A percentile compares a stretch with the other conserved stretches of the same genome.
Evolutionary conservation across 2,329 filamentous ascomycete genomes (phyloP).

Genomic region (Elsinoe batatas): DNA sequence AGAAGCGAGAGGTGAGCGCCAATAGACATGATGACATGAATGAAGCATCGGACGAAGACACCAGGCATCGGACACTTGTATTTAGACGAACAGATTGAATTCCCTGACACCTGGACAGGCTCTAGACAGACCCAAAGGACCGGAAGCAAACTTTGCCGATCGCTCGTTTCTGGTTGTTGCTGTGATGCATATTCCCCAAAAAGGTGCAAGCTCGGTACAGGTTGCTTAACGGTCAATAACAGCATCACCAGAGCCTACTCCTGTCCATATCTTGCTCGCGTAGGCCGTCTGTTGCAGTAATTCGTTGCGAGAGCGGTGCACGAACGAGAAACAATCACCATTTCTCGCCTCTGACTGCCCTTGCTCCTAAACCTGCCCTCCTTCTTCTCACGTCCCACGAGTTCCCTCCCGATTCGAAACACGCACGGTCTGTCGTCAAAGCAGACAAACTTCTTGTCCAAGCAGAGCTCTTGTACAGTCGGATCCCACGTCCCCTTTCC

Average conservation of each 20-base stretch:
- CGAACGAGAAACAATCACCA: background rate
- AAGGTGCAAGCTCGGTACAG: background rate
- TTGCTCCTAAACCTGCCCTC: background rate
- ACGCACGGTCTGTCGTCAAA: background rate
- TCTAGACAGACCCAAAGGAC: background rate
- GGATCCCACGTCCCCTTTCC: constrained; percentile 1
- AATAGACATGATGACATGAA: background rate
- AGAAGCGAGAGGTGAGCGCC: background rate
- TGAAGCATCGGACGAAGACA: background rate
- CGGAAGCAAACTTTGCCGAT: constrained; percentile 5
- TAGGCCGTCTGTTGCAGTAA: background rate
- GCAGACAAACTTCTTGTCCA: background rate
- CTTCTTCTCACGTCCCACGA: background rate
- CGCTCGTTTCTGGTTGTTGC: constrained; percentile 3
- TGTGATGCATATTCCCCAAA: constrained; percentile 9
- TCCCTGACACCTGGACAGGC: constrained; percentile 8
- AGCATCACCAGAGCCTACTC: background rate
- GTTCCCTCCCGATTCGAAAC: constrained; percentile 5
- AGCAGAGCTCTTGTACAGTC: background rate
- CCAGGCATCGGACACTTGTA: background rate
- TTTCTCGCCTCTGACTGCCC: background rate
- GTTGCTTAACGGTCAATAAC: constrained; percentile 9
- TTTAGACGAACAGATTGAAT: background rate
- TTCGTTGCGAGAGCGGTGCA: background rate
- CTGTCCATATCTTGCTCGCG: constrained; percentile 1